Evolutionary conservation across 225 moss, liverwort and hornwort genomes (phyloP).

Genomic region (Climacium dendroides): DNA sequence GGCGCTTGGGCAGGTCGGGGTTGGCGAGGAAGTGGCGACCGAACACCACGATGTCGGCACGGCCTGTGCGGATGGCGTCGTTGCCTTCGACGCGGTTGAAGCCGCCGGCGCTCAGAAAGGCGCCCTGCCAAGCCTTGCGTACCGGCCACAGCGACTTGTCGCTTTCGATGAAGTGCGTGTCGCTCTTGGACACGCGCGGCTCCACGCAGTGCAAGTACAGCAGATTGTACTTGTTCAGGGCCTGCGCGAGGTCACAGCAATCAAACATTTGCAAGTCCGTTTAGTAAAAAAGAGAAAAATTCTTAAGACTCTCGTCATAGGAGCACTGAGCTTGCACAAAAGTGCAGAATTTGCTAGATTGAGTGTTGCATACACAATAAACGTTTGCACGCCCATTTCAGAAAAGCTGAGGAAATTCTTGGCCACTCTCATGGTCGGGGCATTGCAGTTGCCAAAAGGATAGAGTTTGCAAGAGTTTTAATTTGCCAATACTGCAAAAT

Average conservation of each 20-base stretch:
- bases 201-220: conserved; percentile 40
- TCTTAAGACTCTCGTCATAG: neutral
- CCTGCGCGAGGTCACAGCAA: neutral
- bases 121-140: conserved; percentile 14
- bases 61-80: conserved; percentile 19
- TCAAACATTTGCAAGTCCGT: neutral
- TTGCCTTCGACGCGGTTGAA: conserved; percentile 13
- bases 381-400: neutral
- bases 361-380: neutral
- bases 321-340: neutral
- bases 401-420: neutral
- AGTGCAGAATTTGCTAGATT: neutral
- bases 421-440: neutral
- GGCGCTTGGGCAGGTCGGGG: conserved; percentile 16
- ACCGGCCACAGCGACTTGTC: conserved; percentile 30
- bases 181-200: neutral
- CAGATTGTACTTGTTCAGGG: conserved; percentile 13
- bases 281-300: neutral
- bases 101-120: conserved; percentile 23
- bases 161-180: neutral
- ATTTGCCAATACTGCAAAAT: neutral
- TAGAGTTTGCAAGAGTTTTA: neutral
- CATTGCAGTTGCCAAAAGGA: neutral
- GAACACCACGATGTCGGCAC: neutral
- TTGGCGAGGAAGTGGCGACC: conserved; percentile 12